These are phyloP conservation scores for Pseudoscleropodium purum DNA, from an alignment of 225 moss, liverwort and hornwort genomes.

Conservation along the genomic window DNA sequence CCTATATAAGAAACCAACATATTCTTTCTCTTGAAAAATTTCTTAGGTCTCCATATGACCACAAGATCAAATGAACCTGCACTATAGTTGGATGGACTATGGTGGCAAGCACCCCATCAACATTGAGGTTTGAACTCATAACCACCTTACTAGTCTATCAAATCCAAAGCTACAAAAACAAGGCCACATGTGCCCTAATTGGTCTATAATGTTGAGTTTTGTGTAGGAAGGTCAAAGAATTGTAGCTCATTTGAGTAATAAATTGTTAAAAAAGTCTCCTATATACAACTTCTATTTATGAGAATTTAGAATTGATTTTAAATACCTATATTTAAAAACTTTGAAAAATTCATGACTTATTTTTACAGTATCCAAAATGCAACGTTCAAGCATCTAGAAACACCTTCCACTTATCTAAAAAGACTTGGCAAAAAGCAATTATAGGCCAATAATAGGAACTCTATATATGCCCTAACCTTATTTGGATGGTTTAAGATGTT, in stretches of 20 bases:
- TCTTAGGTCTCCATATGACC: background rate
- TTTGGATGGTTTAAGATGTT: background rate
- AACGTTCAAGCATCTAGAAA: background rate
- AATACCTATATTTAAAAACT: background rate
- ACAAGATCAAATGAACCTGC: background rate
- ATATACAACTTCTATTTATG: background rate
- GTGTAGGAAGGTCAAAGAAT: background rate
- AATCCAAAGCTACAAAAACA: background rate
- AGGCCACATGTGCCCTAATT: background rate
- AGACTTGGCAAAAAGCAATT: background rate
- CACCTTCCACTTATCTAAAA: background rate
- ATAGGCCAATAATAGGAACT: background rate
- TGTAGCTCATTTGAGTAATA: background rate
- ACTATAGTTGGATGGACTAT: background rate
- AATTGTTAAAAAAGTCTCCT: background rate
- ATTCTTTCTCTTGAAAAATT: background rate
- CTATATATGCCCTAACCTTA: background rate
- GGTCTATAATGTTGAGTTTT: background rate
- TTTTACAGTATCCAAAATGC: background rate
- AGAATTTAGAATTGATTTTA: background rate
- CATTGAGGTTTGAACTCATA: background rate
- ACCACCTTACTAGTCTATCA: background rate
- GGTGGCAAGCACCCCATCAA: accelerated
- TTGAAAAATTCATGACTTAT: background rate
- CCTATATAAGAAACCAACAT: background rate